A percentile compares a stretch with the other conserved stretches of the same genome.
These are phyloP conservation scores for Actinomortierella wolfii DNA, from an alignment of 371 early-diverging fungal genomes.

Conservation along the genomic window DNA sequence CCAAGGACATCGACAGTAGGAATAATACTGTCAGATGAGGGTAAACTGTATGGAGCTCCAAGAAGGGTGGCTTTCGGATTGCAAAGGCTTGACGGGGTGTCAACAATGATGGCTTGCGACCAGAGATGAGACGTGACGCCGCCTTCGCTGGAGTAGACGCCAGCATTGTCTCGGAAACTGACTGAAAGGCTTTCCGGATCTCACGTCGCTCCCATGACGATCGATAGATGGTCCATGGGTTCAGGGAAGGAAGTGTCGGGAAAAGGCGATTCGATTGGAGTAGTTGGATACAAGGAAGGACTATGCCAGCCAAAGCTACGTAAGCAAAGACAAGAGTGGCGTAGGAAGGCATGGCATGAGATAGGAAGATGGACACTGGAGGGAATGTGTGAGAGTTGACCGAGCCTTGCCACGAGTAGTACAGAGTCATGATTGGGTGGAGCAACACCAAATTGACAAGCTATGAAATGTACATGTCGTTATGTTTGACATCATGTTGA, in stretches of 20 bases:
- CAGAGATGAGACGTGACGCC: too few species aligned
- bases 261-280: constrained; percentile 19
- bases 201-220: too few species aligned
- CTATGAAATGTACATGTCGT: too few species aligned
- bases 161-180: too few species aligned
- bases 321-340: constrained; percentile 22
- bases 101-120: constrained; percentile 9
- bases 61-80: constrained; percentile 22
- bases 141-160: too few species aligned
- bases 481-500: too few species aligned
- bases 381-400: background rate
- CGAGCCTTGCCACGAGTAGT: constrained; percentile 24
- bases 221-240: too few species aligned
- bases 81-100: constrained; percentile 31
- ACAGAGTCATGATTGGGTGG: constrained; percentile 17
- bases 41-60: constrained; percentile 23
- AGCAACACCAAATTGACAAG: constrained; percentile 13
- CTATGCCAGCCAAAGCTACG: constrained; percentile 14
- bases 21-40: constrained; percentile 22
- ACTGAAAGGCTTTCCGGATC: too few species aligned
- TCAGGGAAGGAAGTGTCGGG: constrained; percentile 17
- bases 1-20: constrained; percentile 12
- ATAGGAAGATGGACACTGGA: constrained; percentile 9
- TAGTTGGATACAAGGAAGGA: constrained; percentile 15
- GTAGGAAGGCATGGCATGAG: constrained; percentile 36